Conservation (phyloP, 805 yeast genomes). For the Grigorovia transvaalensis region DNA sequence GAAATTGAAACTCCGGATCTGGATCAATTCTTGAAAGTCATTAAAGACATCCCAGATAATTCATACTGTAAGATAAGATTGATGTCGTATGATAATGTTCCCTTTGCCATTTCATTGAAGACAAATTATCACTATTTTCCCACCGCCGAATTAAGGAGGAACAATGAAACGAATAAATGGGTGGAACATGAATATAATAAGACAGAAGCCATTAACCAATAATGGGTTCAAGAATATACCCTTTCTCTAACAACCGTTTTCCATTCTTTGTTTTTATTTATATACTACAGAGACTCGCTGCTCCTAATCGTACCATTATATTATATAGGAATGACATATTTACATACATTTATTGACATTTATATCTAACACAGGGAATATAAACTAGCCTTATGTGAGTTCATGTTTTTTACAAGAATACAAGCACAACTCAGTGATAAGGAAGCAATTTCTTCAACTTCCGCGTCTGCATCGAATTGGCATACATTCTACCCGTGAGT, state of each 20-base stretch:
- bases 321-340: too few relatives aligned
- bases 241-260: too few relatives aligned
- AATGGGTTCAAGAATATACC: neutral
- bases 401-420: neutral
- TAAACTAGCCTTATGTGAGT: too few relatives aligned
- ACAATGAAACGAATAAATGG: slow-evolving; percentile 41
- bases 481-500: slow-evolving; percentile 50
- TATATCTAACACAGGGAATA: too few relatives aligned
- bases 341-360: too few relatives aligned
- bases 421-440: slow-evolving; percentile 15
- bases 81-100: slow-evolving; percentile 78
- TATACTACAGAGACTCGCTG: too few relatives aligned
- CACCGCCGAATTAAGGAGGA: slow-evolving; percentile 49
- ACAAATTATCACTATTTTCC: slow-evolving; percentile 87
- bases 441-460: slow-evolving; percentile 50
- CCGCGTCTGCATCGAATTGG: slow-evolving; percentile 45
- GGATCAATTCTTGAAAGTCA: slow-evolving; percentile 54
- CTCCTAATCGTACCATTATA: too few relatives aligned
- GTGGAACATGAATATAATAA: slow-evolving; percentile 39
- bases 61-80: slow-evolving; percentile 72
- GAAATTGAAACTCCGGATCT: slow-evolving; percentile 63
- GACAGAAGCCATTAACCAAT: slow-evolving; percentile 10
- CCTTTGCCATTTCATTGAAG: slow-evolving; percentile 75
- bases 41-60: slow-evolving; percentile 63
- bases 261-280: too few relatives aligned